These are phyloP conservation scores for Saussurea involucrata DNA, from an alignment of 129 eudicot species.

Conservation along the genomic window DNA sequence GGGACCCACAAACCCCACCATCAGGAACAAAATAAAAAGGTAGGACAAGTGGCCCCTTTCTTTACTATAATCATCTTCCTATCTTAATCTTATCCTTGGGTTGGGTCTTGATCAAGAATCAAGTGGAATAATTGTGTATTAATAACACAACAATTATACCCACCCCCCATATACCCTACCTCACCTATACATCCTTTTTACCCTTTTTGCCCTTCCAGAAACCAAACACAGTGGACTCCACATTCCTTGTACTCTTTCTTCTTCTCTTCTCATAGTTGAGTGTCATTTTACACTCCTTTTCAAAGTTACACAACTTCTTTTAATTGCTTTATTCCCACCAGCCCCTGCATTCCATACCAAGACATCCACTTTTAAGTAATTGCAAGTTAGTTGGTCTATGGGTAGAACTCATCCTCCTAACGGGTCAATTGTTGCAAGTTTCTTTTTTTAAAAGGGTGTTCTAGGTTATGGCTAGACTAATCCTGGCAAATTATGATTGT, in stretches of 20 bases:
- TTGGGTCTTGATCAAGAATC: conserved; percentile 14
- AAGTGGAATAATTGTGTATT: conserved; percentile 24
- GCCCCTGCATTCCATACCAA: conserved; percentile 24
- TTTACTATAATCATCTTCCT: conserved; percentile 11
- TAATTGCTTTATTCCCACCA: conserved; percentile 11
- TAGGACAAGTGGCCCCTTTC: neutral
- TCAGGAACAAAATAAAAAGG: conserved; percentile 4
- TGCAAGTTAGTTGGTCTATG: neutral
- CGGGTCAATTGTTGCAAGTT: too few species aligned
- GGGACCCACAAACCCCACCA: conserved; percentile 10
- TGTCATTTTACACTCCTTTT: conserved; percentile 4
- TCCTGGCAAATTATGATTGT: too few species aligned
- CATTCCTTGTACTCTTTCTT: conserved; percentile 14
- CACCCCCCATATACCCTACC: conserved; percentile 26
- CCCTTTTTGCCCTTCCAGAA: conserved; percentile 19
- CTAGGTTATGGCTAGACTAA: too few species aligned
- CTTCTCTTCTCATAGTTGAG: conserved; percentile 1
- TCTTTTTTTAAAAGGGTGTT: too few species aligned
- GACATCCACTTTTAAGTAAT: neutral
- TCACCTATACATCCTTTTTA: conserved; percentile 15
- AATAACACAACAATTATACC: conserved; percentile 12
- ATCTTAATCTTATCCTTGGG: conserved; percentile 1
- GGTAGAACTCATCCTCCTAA: neutral
- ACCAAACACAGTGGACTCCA: conserved; percentile 27
- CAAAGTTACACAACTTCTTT: conserved; percentile 8